These are phyloP conservation scores for Fusarium torulosum DNA, from an alignment of 2,329 filamentous ascomycete species.

Conservation along the genomic window DNA sequence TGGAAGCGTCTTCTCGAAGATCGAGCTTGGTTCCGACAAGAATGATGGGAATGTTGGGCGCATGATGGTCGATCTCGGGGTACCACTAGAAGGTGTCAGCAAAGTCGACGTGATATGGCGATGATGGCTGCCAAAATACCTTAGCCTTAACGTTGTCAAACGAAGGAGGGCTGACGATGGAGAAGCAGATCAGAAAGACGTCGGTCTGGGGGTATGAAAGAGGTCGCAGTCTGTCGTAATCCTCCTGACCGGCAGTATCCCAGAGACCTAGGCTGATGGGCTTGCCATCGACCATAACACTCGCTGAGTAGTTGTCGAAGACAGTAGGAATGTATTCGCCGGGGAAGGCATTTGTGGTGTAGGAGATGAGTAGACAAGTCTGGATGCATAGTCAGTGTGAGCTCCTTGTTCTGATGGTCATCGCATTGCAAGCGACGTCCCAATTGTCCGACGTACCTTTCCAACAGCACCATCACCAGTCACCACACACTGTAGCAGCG, in stretches of 20 bases:
- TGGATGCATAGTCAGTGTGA: constrained; percentile 57
- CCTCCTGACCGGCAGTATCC: constrained; percentile 99
- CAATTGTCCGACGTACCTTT: constrained; percentile 72
- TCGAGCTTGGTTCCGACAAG: constrained; percentile 97
- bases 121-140: constrained; percentile 66
- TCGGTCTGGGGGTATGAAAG: constrained; percentile 98
- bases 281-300: constrained; percentile 98
- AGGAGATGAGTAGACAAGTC: constrained; percentile 99
- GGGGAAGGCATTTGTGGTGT: constrained; percentile 99
- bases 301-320: constrained; percentile 99
- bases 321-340: constrained; percentile 99
- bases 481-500: constrained; percentile 84
- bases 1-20: constrained; percentile 87
- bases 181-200: constrained; percentile 98
- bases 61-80: constrained; percentile 97
- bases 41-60: constrained; percentile 94
- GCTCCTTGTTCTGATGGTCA: constrained; percentile 4
- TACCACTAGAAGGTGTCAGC: constrained; percentile 76
- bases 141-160: constrained; percentile 99
- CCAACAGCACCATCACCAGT: constrained; percentile 99
- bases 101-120: constrained; percentile 13
- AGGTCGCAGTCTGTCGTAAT: constrained; percentile 94
- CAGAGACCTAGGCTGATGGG: constrained; percentile 96
- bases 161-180: constrained; percentile 95
- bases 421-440: constrained; percentile 6